A percentile compares a stretch with the other conserved stretches of the same genome.
These are phyloP conservation scores for Raffaelea ambrosiae DNA, from an alignment of 2,329 filamentous ascomycete genomes.

Conservation along the genomic window DNA sequence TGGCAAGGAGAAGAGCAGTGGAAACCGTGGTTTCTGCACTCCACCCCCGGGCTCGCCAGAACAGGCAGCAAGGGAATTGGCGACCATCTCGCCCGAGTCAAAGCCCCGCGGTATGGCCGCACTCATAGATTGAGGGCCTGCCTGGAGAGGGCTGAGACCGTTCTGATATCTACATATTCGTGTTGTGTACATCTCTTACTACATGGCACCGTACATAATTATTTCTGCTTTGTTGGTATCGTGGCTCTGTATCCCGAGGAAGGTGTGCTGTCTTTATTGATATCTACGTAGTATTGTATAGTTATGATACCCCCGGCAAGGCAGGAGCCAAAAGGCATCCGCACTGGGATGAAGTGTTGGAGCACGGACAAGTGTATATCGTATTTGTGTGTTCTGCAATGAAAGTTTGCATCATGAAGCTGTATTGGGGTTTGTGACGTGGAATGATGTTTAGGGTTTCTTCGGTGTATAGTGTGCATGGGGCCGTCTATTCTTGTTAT, in stretches of 20 bases:
- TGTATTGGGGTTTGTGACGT: neutral
- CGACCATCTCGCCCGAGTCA: constrained; percentile 34
- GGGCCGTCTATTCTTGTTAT: no score
- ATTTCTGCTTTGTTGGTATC: no score
- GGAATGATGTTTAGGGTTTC: neutral
- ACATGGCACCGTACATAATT: no score
- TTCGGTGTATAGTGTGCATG: no score
- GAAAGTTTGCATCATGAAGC: neutral
- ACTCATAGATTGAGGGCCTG: constrained; percentile 22
- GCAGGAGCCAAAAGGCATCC: no score
- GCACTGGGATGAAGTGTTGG: no score
- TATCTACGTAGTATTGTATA: neutral
- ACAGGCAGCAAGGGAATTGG: neutral
- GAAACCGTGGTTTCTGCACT: neutral
- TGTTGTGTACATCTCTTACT: no score
- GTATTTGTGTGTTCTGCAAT: no score
- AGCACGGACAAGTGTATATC: no score
- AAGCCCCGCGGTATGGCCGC: constrained; percentile 29
- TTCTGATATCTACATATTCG: no score
- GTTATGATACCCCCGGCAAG: neutral
- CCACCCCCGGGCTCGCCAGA: neutral
- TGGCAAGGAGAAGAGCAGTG: no score
- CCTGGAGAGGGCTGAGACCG: neutral
- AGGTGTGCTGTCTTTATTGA: neutral
- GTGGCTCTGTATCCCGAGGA: no score